These are phyloP conservation scores for Russula ochroleuca DNA, from an alignment of 768 basidiomycete species.

Conservation along the genomic window DNA sequence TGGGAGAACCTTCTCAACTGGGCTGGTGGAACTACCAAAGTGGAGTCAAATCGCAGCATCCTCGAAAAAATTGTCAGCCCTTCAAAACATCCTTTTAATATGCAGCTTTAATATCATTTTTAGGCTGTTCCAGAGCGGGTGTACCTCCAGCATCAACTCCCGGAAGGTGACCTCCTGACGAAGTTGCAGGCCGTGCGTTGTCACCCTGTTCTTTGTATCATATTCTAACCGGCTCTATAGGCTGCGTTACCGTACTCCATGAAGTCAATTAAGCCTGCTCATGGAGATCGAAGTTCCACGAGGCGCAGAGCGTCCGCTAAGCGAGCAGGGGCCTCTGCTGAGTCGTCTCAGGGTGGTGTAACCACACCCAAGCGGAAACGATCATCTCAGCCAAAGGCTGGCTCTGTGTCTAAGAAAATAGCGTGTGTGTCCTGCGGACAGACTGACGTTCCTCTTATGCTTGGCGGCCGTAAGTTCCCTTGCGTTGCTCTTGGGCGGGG, in stretches of 20 bases:
- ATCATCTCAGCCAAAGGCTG: conserved; percentile 35
- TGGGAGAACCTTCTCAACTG: conserved; percentile 60
- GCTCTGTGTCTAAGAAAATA: conserved; percentile 41
- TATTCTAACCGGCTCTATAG: conserved; percentile 31
- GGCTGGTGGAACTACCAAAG: conserved; percentile 54
- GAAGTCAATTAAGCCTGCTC: conserved; percentile 55
- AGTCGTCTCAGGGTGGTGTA: conserved; percentile 18
- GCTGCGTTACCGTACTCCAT: conserved; percentile 47
- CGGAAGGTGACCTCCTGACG: conserved; percentile 50
- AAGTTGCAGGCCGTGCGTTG: conserved; percentile 56
- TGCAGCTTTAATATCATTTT: neutral
- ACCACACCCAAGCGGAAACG: conserved; percentile 42
- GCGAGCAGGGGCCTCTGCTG: conserved; percentile 29
- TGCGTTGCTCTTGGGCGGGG: conserved; percentile 6
- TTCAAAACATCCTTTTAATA: neutral
- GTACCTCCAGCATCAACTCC: conserved; percentile 55
- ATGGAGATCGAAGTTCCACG: conserved; percentile 35
- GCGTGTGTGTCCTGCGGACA: conserved; percentile 58
- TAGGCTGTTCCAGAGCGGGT: conserved; percentile 44
- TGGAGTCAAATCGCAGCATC: conserved; percentile 45
- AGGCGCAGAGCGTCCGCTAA: conserved; percentile 38
- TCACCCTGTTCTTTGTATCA: neutral
- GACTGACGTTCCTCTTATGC: conserved; percentile 69
- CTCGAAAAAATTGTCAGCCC: conserved; percentile 46
- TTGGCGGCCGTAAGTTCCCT: conserved; percentile 63